Conservation (phyloP, 306 rosid species). For the Rosa persica region DNA sequence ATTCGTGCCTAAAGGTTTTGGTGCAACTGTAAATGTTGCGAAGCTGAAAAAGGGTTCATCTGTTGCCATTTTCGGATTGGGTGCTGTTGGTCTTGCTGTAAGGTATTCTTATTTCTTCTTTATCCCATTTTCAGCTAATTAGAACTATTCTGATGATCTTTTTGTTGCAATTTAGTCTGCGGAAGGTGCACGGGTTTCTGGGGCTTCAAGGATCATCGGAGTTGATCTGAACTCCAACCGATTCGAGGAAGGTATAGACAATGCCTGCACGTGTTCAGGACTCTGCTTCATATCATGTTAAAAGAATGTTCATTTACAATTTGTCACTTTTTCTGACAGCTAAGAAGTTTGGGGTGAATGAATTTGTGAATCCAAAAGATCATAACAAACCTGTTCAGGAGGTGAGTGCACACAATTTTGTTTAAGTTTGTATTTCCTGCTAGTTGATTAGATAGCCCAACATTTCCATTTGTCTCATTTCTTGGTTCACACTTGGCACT, state of each 20-base stretch:
- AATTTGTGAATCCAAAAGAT: constrained; percentile 89
- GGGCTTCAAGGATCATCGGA: constrained; percentile 79
- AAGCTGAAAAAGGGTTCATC: constrained; percentile 76
- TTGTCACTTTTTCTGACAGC: constrained; percentile 47
- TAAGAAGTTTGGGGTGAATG: constrained; percentile 77
- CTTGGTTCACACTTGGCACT: not conserved
- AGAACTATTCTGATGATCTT: not conserved
- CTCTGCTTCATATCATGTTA: not conserved
- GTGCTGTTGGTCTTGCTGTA: constrained; percentile 96
- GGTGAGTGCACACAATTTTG: constrained; percentile 33
- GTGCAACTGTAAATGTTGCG: constrained; percentile 90
- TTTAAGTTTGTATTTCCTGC: not conserved
- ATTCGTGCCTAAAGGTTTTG: constrained; percentile 55
- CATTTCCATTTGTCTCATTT: not conserved
- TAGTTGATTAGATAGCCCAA: not conserved
- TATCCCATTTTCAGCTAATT: not conserved
- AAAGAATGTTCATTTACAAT: not conserved
- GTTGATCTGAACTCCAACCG: constrained; percentile 69
- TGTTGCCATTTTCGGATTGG: constrained; percentile 87
- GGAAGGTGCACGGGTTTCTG: constrained; percentile 85
- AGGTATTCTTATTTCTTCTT: constrained; percentile 24
- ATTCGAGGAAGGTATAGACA: constrained; percentile 62
- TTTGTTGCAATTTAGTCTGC: constrained; percentile 49
- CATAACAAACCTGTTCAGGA: constrained; percentile 77
- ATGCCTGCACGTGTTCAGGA: not conserved